Evolutionary conservation across 768 basidiomycete genomes (phyloP).

Genomic region (Phallus indusiatus): DNA sequence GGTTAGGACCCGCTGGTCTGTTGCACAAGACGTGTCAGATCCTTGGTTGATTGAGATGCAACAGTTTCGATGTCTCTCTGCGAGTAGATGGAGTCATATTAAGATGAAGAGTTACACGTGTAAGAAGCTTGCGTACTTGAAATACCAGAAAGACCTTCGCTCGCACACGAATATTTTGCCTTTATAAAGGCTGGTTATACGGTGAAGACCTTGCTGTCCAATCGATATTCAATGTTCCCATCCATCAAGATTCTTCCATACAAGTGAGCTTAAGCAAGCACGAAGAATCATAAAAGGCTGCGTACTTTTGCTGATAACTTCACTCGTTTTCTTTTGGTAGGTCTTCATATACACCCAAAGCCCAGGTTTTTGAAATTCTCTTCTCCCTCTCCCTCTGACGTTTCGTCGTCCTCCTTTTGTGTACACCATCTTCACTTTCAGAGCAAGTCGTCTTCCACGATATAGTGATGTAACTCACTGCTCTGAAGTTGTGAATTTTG

Average conservation of each 20-base stretch:
- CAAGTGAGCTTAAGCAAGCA: neutral
- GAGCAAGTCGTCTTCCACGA: conserved; percentile 69
- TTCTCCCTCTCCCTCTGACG: conserved; percentile 70
- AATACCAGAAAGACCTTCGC: conserved; percentile 99
- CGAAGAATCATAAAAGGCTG: conserved; percentile 13
- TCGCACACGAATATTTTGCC: conserved; percentile 92
- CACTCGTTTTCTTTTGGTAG: conserved; percentile 65
- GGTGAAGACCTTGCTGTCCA: conserved; percentile 73
- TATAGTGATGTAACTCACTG: conserved; percentile 91
- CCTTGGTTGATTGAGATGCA: conserved; percentile 86
- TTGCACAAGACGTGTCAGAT: conserved; percentile 84
- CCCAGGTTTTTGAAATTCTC: conserved; percentile 88
- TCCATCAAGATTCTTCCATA: conserved; percentile 67
- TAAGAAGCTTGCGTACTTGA: conserved; percentile 31
- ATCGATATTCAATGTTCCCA: conserved; percentile 84
- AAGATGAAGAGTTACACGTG: neutral
- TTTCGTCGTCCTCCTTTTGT: conserved; percentile 43
- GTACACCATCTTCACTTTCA: conserved; percentile 33
- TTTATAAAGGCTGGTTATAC: conserved; percentile 81
- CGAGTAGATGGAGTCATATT: neutral
- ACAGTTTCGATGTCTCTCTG: conserved; percentile 93
- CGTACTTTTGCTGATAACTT: conserved; percentile 88
- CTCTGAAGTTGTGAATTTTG: conserved; percentile 88
- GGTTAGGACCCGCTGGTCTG: conserved; percentile 89
- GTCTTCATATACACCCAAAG: conserved; percentile 84